Evolutionary conservation across 2,329 filamentous ascomycete species (phyloP), one percentile per base, ranked within the genome.

Genomic region (Microdochium trichocladiopsis): DNA sequence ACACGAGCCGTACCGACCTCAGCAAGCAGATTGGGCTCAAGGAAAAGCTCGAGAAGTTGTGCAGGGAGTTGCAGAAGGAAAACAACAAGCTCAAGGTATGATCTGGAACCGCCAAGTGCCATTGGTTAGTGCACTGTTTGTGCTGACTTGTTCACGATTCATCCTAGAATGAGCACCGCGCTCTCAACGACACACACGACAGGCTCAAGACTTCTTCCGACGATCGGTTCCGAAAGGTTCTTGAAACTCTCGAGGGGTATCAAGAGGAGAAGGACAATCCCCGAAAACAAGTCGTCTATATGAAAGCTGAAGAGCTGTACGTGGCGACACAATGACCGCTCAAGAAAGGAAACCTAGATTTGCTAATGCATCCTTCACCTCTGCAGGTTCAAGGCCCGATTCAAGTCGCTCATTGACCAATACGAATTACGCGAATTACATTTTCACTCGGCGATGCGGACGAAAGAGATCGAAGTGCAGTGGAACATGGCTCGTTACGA

Each of bases 41-140:
- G 69, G 92, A 97, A 68, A 97, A 97, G 72, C 76, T 99, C 47
- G 94, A 99, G 71, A 99, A 97, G 67, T 77, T 99, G 28, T 96
- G 92, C 63, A 80, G 94, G 52, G 94, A 99, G 69, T 79, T 99
- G 52, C 94, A 95, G 55, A 88, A 93, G 62, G 94, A 99, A 66
- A 99, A 99, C 69, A 97, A 97, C 72, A 95, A 95, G 72, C 84
- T 99, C 58, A 97, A 97, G 86, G 90, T 94, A 70, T 60, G 8
- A 8, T 8, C 28, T 28, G 45, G 16, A 8, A 28, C 4, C 18
- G 14, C n/a, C 51, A 37, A 43, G 47, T 52, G 52, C 31, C 47
- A 22, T 25, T 51, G 50, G 43, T 47, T 36, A 14, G 22, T 47
- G 24, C 36, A 6, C 23, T 23, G 24, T 49, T 41, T 48, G 47